Base-by-base conservation (phyloP, 768 basidiomycete genomes). In the Tylopilus plumbeoviolaceoides region DNA sequence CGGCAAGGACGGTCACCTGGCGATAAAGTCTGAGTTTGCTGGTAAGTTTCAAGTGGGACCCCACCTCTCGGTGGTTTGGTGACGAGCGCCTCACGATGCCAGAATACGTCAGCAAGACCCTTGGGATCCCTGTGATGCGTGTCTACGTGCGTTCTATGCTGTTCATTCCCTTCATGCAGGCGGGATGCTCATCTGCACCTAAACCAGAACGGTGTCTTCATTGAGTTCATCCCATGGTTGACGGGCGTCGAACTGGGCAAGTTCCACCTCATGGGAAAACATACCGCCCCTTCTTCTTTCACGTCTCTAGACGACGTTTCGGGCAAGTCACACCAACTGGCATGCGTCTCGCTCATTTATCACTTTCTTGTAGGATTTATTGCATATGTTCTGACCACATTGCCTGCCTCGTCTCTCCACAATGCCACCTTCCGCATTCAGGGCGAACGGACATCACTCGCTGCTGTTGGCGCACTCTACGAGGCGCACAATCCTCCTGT, bases 401-500 rank as follows among this genome's bases (percentile, higher is more conserved):
- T 72, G 3, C 63, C 70, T 1, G 35, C 55, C 0, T 48, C 56
- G 14, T 54, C 61, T 23, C 63, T 72, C 12, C 61, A 64, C 12
- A 52, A 74, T 47, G 59, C 50, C 3, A 65, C 65, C 6, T 70
- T 73, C 60, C 71, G 71, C 18, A 63, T 73, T 31, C 56, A 74
- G 51, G 73, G 73, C n/a, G 66, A 73, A 25, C 67, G 70, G 4
- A 56, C 33, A 5, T 61, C 63, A 10, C 58, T 71, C 7, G 47
- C 57, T 18, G 59, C 65, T 0, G 51, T 70, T 18, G 72, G 61
- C 11, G 50, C 61, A 42, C 53, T 72, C 23, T 70, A 69, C 46
- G 67, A 59, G 39, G 59, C 59, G 8, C 44, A 50, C 48, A 12
- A 43, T 23, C 58, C 62, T 14, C 50, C 60, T 9, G 58, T 66